phyloP scores from a whole-genome alignment of 345 rosid species.

The Alliaria petiolata region DNA sequence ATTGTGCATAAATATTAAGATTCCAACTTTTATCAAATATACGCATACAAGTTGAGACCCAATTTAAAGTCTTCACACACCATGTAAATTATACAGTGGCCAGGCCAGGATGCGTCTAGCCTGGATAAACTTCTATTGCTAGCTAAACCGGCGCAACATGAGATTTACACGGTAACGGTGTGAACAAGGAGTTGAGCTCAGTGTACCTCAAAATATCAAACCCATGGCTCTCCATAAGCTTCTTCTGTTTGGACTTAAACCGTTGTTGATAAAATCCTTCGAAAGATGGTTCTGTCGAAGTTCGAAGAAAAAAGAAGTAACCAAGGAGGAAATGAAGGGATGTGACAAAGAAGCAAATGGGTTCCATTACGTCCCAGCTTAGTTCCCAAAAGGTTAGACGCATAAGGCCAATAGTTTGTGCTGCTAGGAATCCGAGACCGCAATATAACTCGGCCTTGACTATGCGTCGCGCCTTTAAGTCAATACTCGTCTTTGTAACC shows the following conservation, averaged over 20 bases:
- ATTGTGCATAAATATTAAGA: background rate
- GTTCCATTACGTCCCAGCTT: constrained; percentile 97
- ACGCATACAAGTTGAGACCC: constrained; percentile 1
- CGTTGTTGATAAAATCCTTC: constrained; percentile 66
- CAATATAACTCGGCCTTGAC: constrained; percentile 66
- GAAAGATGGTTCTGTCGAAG: constrained; percentile 75
- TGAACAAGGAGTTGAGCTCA: constrained; percentile 42
- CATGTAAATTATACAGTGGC: background rate
- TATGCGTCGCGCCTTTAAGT: constrained; percentile 39
- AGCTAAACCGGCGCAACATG: background rate
- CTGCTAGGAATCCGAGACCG: constrained; percentile 52
- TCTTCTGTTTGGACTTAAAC: constrained; percentile 53
- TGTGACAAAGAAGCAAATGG: constrained; percentile 80
- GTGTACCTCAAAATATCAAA: constrained; percentile 48
- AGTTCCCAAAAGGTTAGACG: constrained; percentile 96
- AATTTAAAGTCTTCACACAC: background rate
- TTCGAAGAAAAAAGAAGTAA: constrained; percentile 66
- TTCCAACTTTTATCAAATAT: constrained; percentile 18
- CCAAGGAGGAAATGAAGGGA: constrained; percentile 54
- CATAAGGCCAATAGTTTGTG: constrained; percentile 72
- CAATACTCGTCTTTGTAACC: constrained; percentile 54
- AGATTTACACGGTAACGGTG: constrained; percentile 10
- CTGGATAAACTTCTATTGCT: background rate
- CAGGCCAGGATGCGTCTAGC: background rate
- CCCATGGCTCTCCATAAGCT: constrained; percentile 43